Evolutionary conservation across 345 rosid genomes (phyloP), one percentile per base, ranked within the genome.

Genomic region (Gossypium arboreum): DNA sequence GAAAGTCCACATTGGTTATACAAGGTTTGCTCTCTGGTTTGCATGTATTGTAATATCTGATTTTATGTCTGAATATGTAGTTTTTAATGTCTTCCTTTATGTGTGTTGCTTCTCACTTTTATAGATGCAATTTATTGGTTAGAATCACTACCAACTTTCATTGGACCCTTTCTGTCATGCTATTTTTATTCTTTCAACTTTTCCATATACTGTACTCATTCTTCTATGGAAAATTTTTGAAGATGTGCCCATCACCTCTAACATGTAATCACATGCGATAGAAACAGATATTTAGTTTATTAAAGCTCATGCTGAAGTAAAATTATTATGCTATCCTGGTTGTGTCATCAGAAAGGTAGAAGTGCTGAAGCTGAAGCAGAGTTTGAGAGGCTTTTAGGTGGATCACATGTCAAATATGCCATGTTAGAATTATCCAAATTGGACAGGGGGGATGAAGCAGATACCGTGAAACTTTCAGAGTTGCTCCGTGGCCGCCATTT

Each of bases 1-100:
- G 99, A 95, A 81, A 84, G 89, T 83, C 99, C 99, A 2, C 91
- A 88, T 71, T 95, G 99, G 99, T 73, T 95, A 71, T 90, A 81
- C 80, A 95, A 95, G 99, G 99, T 95, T 78, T 74, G 84, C 45
- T 82, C 62, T 59, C 22, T 45, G 34, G 60, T 54, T 58, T 52
- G 20, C 45, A 20, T 67, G 8, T 39, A 4, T 18, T 44, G 15
- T n/a, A 11, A 12, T 45, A 20, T 45, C 27, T 45, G 55, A 20
- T 66, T 44, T 64, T 66, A 45, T 20, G 54, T 45, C 48, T 39
- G 11, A 65, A 43, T 44, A 44, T 20, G 2, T 45, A 63, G 13
- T 63, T 63, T 39, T 18, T 18, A 55, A 63, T 39, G 20, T 9
- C 48, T 18, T 29, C 10, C 50, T 44, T 25, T 39, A 6, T 65